Evolutionary conservation across 2,329 filamentous ascomycete genomes (phyloP).

Genomic region (Hypoxylon sp.): DNA sequence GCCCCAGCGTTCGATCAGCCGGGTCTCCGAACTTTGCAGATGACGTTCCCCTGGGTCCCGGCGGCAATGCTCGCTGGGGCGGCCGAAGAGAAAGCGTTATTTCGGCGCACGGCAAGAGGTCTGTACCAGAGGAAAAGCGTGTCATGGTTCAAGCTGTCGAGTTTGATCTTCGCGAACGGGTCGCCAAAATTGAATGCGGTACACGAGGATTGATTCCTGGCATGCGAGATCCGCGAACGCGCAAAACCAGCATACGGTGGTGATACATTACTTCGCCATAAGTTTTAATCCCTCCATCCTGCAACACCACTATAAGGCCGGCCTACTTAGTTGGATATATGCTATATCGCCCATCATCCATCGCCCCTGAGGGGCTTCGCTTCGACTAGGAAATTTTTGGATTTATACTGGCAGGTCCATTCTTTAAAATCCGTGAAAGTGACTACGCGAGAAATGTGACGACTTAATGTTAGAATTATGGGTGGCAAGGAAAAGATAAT

Average conservation of each 20-base stretch:
- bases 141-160: conserved; percentile 71
- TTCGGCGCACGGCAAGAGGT: conserved; percentile 44
- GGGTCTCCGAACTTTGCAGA: conserved; percentile 57
- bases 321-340: conserved; percentile 18
- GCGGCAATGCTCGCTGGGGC: conserved; percentile 63
- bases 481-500: conserved; percentile 33
- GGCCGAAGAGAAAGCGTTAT: conserved; percentile 48
- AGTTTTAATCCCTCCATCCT: background rate
- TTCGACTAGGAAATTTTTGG: conserved; percentile 40
- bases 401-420: conserved; percentile 44
- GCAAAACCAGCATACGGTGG: conserved; percentile 65
- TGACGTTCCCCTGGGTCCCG: conserved; percentile 58
- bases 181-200: conserved; percentile 68
- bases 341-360: background rate
- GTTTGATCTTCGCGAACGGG: conserved; percentile 68
- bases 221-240: conserved; percentile 63
- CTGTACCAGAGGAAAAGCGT: conserved; percentile 67
- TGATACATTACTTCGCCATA: conserved; percentile 48
- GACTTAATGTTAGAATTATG: conserved; percentile 31
- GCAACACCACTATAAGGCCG: conserved; percentile 15
- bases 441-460: conserved; percentile 35
- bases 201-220: conserved; percentile 66
- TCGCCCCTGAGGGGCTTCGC: conserved; percentile 43
- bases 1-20: conserved; percentile 44
- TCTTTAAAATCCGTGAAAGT: conserved; percentile 24